These are phyloP conservation scores for Blastomyces silverae DNA, from an alignment of 2,329 filamentous ascomycete genomes.

Conservation along the genomic window DNA sequence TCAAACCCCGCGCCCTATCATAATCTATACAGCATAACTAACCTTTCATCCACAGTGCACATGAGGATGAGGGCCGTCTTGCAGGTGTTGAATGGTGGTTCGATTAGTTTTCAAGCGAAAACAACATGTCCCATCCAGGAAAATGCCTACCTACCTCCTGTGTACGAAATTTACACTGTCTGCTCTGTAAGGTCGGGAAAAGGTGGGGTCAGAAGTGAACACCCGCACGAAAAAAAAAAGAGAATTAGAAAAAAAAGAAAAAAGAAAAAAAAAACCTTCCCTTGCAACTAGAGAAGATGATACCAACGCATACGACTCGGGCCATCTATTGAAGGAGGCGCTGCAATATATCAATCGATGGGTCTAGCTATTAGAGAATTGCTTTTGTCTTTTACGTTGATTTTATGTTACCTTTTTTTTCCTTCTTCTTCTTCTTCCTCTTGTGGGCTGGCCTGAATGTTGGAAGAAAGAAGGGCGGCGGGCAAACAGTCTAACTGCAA, in stretches of 20 bases:
- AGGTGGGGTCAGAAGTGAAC: neutral
- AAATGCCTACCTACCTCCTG: neutral
- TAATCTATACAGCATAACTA: neutral
- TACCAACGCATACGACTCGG: neutral
- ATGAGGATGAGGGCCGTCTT: constrained; percentile 37
- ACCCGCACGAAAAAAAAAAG: too few relatives aligned
- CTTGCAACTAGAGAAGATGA: neutral
- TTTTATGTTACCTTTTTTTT: too few relatives aligned
- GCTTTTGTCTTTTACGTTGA: too few relatives aligned
- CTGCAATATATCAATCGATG: too few relatives aligned
- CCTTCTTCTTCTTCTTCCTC: too few relatives aligned
- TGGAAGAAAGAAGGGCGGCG: too few relatives aligned
- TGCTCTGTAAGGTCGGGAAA: neutral
- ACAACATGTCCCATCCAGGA: neutral
- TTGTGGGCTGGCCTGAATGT: too few relatives aligned
- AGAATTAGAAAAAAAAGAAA: neutral
- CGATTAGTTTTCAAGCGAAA: constrained; percentile 15
- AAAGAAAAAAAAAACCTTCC: too few relatives aligned
- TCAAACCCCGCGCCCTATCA: neutral
- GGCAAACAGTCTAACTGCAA: too few relatives aligned
- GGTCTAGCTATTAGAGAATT: too few relatives aligned
- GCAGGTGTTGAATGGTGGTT: constrained; percentile 40
- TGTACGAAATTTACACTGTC: neutral
- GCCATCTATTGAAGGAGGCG: too few relatives aligned
- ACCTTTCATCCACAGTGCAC: constrained; percentile 26